These are phyloP conservation scores for Seiridium unicorne DNA, from an alignment of 2,329 filamentous ascomycete species.

Conservation along the genomic window DNA sequence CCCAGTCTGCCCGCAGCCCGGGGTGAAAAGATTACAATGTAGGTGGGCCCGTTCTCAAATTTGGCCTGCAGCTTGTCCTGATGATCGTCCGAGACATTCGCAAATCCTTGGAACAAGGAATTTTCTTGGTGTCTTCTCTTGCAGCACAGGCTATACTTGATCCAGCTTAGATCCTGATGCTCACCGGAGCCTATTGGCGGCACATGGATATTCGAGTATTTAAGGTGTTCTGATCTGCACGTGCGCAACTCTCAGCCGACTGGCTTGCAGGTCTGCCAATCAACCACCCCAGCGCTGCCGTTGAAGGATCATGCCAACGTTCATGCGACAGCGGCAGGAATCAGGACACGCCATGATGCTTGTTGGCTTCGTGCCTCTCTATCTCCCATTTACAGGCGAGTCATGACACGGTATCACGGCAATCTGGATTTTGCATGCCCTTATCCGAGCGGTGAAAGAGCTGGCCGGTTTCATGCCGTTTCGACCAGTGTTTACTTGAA, in stretches of 20 bases:
- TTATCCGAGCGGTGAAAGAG: no score
- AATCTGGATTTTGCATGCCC: no score
- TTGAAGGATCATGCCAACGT: not conserved
- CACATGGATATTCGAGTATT: not conserved
- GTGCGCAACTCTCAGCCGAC: not conserved
- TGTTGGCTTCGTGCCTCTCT: not conserved
- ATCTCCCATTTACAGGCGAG: not conserved
- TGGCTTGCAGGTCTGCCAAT: not conserved
- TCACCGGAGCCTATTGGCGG: not conserved
- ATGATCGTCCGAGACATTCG: not conserved
- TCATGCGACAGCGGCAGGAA: not conserved
- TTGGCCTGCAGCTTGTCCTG: not conserved
- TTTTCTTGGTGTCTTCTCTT: constrained; percentile 8
- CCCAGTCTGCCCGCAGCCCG: not conserved
- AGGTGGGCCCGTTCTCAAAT: no score
- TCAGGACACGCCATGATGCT: not conserved
- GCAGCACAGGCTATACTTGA: not conserved
- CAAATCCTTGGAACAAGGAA: not conserved
- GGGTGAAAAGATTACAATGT: no score
- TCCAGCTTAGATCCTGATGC: not conserved
- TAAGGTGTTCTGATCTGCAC: not conserved
- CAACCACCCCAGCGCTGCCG: not conserved
- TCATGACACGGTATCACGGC: not conserved
- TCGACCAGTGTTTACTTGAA: not conserved
- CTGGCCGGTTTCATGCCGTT: not conserved